These are phyloP conservation scores for Mycena metata DNA, from an alignment of 768 basidiomycete species.

Conservation along the genomic window DNA sequence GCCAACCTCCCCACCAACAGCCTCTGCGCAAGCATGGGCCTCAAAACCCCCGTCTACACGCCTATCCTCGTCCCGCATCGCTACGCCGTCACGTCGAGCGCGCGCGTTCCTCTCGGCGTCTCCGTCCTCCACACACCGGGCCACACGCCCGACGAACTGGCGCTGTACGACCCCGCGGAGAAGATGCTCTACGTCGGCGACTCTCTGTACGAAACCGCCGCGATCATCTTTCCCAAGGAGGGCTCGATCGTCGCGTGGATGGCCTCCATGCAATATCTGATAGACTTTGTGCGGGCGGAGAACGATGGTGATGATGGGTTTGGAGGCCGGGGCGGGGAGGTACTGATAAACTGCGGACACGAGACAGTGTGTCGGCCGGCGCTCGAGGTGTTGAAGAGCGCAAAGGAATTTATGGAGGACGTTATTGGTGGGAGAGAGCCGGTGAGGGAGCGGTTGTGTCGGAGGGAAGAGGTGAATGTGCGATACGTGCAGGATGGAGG, in stretches of 20 bases:
- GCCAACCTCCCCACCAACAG: constrained; percentile 59
- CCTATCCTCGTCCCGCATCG: constrained; percentile 62
- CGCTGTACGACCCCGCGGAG: constrained; percentile 63
- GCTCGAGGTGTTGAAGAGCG: constrained; percentile 56
- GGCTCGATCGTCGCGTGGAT: constrained; percentile 69
- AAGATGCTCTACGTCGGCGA: constrained; percentile 71
- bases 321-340: constrained; percentile 40
- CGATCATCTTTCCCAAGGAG: constrained; percentile 67
- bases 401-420: constrained; percentile 61
- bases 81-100: constrained; percentile 47
- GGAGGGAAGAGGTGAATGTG: constrained; percentile 54
- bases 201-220: constrained; percentile 66
- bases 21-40: constrained; percentile 57
- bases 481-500: constrained; percentile 58
- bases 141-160: constrained; percentile 72
- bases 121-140: constrained; percentile 68
- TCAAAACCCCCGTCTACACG: constrained; percentile 60
- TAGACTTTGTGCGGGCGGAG: constrained; percentile 54
- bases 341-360: constrained; percentile 66
- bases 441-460: constrained; percentile 44
- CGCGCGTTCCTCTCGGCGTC: constrained; percentile 50
- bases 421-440: constrained; percentile 59
- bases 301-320: background rate
- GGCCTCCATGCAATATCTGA: constrained; percentile 56
- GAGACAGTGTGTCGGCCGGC: constrained; percentile 60